Percentiles rank a stretch among this genome's conserved stretches.
Conservation (phyloP, 2,329 filamentous ascomycete genomes). For the Aspergillus arachidicola region DNA sequence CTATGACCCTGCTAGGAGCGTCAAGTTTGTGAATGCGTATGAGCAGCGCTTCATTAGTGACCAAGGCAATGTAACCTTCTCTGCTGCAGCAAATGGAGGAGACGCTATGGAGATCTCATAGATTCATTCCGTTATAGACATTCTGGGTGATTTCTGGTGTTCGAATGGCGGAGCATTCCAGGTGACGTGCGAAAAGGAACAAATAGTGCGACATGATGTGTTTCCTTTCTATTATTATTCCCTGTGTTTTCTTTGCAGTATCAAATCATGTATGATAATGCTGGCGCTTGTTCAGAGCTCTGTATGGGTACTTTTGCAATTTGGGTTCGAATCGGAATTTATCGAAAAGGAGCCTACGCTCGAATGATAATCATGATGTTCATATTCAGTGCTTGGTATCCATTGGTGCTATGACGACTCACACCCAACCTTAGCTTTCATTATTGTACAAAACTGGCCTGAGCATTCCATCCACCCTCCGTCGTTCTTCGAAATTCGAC, state of each 20-base stretch:
- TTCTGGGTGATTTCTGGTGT: slow-evolving; percentile 16
- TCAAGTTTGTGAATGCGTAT: slow-evolving; percentile 85
- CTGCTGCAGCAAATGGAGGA: slow-evolving; percentile 55
- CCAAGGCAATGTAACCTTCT: slow-evolving; percentile 75
- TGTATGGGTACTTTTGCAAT: slow-evolving; percentile 25
- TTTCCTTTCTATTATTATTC: slow-evolving; percentile 20
- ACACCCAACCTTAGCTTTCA: background rate
- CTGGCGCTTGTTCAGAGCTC: slow-evolving; percentile 37
- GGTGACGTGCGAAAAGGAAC: slow-evolving; percentile 9
- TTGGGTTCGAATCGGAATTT: slow-evolving; percentile 27
- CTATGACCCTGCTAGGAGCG: slow-evolving; percentile 84
- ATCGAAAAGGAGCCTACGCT: slow-evolving; percentile 20
- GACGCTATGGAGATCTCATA: slow-evolving; percentile 73
- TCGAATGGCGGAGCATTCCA: slow-evolving; percentile 14
- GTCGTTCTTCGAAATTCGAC: slow-evolving; percentile 73
- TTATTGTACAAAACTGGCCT: slow-evolving; percentile 55
- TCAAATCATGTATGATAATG: slow-evolving; percentile 42
- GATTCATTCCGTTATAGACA: slow-evolving; percentile 7
- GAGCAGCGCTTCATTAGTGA: slow-evolving; percentile 94
- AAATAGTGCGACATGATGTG: slow-evolving; percentile 21
- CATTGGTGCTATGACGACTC: slow-evolving; percentile 11
- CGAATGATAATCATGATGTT: slow-evolving; percentile 25
- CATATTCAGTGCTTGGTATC: slow-evolving; percentile 17
- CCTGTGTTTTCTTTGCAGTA: slow-evolving; percentile 27
- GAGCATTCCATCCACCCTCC: slow-evolving; percentile 57